Evolutionary conservation across 169 alveolate genomes (phyloP), one percentile per base, ranked within the genome.

Genomic region (Babesia sp.): DNA sequence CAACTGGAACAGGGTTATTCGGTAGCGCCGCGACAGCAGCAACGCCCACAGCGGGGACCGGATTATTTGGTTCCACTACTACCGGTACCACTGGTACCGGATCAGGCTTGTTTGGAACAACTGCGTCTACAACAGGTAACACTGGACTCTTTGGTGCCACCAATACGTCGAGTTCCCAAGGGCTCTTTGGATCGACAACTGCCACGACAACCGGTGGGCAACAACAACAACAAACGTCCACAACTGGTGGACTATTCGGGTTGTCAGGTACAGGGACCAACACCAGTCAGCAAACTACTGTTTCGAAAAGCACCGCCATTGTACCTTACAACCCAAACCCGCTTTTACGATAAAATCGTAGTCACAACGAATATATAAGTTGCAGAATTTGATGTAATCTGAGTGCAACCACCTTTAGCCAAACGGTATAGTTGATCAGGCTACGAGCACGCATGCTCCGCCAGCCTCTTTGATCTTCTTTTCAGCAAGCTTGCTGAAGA

Each of bases 391-490:
- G 20, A 34, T 37, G 51, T 57, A 57, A 37, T 41, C 22, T 24
- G 54, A 60, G 11, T 44, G 56, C 55, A 39, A 42, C 45, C 71
- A 60, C 54, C 34, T 7, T 60, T 60, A 60, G 54, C 9, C 56
- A 26, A 18, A 37, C 42, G 71, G 37, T 29, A 45, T 26, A 14
- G 42, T 50, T 33, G 39, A 39, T 95, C 87, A 96, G 54, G 99
- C 99, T 63, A 92, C 93, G 58, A 96, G 90, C 42, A 95, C 96
- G 82, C 98, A 93, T 57, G 96, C 98, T 26, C 99, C 99, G 58
- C 99, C 99, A 46, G 95, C 98, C 54, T 91, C 97, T 85, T 94
- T 94, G 64, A 98, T 97, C 94, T 98, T 98, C 88, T 94, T 93
- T 91, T 97, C 99, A 48, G 99, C 99, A 42, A 90, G 85, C 74